These are phyloP conservation scores for Lignosus rhinocerotis DNA, from an alignment of 1,284 basidiomycete species.

Conservation along the genomic window DNA sequence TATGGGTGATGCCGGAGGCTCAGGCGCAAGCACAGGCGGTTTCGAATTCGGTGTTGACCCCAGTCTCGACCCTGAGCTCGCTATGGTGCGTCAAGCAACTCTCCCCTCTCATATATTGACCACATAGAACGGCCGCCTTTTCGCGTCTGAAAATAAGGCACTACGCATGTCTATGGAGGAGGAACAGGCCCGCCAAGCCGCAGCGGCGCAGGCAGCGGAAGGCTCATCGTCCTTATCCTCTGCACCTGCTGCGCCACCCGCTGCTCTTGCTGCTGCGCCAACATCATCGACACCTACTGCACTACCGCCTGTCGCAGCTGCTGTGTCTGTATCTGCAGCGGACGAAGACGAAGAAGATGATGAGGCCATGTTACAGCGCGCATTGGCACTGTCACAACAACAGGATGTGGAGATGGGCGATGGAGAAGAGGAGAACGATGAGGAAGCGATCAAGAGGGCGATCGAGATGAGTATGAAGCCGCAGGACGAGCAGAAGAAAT, in stretches of 20 bases:
- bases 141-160: constrained; percentile 54
- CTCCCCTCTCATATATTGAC: neutral
- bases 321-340: constrained; percentile 31
- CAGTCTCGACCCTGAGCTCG: constrained; percentile 93
- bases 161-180: constrained; percentile 98
- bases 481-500: constrained; percentile 31
- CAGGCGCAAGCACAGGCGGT: constrained; percentile 51
- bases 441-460: constrained; percentile 62
- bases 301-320: constrained; percentile 28
- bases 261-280: constrained; percentile 32
- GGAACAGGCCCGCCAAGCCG: constrained; percentile 89
- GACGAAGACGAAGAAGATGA: constrained; percentile 60
- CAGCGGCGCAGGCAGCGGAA: constrained; percentile 39
- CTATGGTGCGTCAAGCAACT: constrained; percentile 68
- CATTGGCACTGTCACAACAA: constrained; percentile 56
- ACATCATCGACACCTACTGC: constrained; percentile 35
- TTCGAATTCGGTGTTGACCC: constrained; percentile 95
- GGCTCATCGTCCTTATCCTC: constrained; percentile 9
- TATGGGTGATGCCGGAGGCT: constrained; percentile 52
- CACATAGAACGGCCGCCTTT: neutral
- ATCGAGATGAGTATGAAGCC: constrained; percentile 54
- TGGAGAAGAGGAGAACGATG: constrained; percentile 40
- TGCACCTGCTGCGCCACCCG: constrained; percentile 27
- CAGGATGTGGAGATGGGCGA: constrained; percentile 54
- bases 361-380: constrained; percentile 63